A percentile compares a stretch with the other conserved stretches of the same genome.
Conservation (phyloP, 768 basidiomycete species). For the Lactarius hengduanensis region DNA sequence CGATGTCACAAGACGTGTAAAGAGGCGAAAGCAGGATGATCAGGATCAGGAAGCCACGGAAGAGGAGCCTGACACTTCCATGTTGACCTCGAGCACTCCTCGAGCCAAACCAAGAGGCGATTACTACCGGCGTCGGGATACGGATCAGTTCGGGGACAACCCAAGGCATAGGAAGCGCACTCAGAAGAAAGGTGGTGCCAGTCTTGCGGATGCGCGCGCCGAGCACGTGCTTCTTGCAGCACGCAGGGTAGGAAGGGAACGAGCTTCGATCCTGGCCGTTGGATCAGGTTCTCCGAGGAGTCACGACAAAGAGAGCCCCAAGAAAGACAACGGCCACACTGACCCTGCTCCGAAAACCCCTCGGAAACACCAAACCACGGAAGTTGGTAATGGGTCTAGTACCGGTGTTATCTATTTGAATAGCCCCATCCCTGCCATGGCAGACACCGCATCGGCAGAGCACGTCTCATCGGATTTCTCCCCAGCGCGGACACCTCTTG, state of each 20-base stretch:
- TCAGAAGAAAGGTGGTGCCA: constrained; percentile 37
- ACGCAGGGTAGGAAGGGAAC: constrained; percentile 62
- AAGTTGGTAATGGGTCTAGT: constrained; percentile 21
- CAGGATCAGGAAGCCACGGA: constrained; percentile 30
- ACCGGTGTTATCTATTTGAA: constrained; percentile 28
- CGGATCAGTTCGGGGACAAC: constrained; percentile 22
- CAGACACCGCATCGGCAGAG: constrained; percentile 15
- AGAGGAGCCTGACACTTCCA: constrained; percentile 30
- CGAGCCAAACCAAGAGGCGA: constrained; percentile 25
- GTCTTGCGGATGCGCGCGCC: constrained; percentile 59
- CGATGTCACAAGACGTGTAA: constrained; percentile 12
- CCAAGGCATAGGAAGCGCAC: constrained; percentile 30
- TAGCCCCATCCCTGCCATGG: constrained; percentile 21
- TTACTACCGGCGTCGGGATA: constrained; percentile 29
- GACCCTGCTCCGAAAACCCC: constrained; percentile 23
- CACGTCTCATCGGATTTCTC: constrained; percentile 29
- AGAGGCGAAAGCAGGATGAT: constrained; percentile 34
- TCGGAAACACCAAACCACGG: constrained; percentile 20
- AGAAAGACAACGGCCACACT: constrained; percentile 38
- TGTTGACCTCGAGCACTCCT: constrained; percentile 33
- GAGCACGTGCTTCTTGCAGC: constrained; percentile 74
- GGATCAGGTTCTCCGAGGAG: constrained; percentile 43
- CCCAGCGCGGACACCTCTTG: constrained; percentile 28
- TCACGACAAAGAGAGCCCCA: constrained; percentile 33
- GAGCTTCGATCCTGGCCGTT: constrained; percentile 54